Percentiles rank a stretch among this genome's conserved stretches.
phyloP scores from a whole-genome alignment of 2,329 filamentous ascomycete species.

The Penicillium psychrosexuale region DNA sequence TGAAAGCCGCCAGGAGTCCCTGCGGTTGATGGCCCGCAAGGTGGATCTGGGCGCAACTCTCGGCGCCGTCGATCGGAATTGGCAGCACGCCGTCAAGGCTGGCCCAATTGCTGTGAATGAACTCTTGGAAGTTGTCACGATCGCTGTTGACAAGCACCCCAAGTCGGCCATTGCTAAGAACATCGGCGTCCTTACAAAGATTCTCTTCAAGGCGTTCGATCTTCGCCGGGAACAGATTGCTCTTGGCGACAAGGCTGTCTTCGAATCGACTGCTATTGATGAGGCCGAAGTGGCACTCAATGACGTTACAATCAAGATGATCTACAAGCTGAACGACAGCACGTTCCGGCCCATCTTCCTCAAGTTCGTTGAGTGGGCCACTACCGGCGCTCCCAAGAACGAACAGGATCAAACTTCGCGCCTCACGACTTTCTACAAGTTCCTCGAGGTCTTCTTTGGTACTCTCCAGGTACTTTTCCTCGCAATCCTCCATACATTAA shows the following conservation, averaged over 20 bases:
- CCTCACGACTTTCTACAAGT: conserved; percentile 74
- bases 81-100: conserved; percentile 60
- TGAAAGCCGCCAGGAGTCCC: conserved; percentile 64
- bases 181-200: conserved; percentile 62
- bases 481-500: neutral
- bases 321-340: conserved; percentile 93
- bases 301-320: conserved; percentile 77
- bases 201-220: conserved; percentile 55
- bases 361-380: conserved; percentile 78
- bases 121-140: conserved; percentile 65
- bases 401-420: conserved; percentile 57
- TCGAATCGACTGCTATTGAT: conserved; percentile 51
- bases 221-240: conserved; percentile 42
- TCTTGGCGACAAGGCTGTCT: conserved; percentile 27
- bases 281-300: conserved; percentile 64
- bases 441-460: conserved; percentile 75
- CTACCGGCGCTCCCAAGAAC: conserved; percentile 60
- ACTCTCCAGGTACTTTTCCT: conserved; percentile 62
- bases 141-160: conserved; percentile 70
- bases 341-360: conserved; percentile 90
- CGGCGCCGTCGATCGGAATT: conserved; percentile 68
- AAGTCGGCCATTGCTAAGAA: conserved; percentile 79
- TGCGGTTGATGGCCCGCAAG: conserved; percentile 71
- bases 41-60: conserved; percentile 76
- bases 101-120: conserved; percentile 67